A percentile compares a stretch with the other conserved stretches of the same genome.
phyloP scores from a whole-genome alignment of 2,329 filamentous ascomycete species.

The Trichocomaceae sp. region DNA sequence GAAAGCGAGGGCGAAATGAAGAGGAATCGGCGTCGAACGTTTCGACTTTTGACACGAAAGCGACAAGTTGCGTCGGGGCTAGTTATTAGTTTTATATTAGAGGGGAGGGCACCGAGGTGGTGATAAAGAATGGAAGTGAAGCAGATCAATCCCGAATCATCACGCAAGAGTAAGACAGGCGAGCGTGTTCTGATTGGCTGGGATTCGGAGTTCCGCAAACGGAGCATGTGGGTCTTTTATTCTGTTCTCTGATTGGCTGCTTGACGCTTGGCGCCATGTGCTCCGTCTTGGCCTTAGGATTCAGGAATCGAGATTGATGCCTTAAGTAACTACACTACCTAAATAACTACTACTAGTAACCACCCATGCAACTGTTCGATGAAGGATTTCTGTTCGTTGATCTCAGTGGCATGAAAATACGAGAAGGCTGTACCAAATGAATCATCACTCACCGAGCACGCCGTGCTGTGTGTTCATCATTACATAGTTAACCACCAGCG shows the following conservation, averaged over 20 bases:
- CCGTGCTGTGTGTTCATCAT: no score
- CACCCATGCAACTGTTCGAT: no score
- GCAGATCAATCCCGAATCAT: neutral
- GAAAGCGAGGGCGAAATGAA: neutral
- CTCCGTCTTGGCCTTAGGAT: neutral
- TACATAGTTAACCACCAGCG: no score
- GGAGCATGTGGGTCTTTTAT: neutral
- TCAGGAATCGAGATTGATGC: neutral
- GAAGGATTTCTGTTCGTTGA: no score
- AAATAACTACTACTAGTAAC: no score
- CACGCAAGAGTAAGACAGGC: neutral
- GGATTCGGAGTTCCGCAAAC: neutral
- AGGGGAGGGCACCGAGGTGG: neutral
- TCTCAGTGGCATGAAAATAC: no score
- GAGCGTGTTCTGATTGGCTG: neutral
- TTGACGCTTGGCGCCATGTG: neutral
- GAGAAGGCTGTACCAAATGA: no score
- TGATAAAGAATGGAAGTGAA: neutral
- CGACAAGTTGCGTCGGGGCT: no score
- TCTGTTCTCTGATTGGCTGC: neutral
- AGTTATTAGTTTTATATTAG: no score
- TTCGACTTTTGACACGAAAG: no score
- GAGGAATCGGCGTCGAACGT: neutral
- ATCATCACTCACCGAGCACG: no score
- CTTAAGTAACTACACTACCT: no score